Conservation (phyloP, 2,329 filamentous ascomycete genomes). For the Penicillium sp. region DNA sequence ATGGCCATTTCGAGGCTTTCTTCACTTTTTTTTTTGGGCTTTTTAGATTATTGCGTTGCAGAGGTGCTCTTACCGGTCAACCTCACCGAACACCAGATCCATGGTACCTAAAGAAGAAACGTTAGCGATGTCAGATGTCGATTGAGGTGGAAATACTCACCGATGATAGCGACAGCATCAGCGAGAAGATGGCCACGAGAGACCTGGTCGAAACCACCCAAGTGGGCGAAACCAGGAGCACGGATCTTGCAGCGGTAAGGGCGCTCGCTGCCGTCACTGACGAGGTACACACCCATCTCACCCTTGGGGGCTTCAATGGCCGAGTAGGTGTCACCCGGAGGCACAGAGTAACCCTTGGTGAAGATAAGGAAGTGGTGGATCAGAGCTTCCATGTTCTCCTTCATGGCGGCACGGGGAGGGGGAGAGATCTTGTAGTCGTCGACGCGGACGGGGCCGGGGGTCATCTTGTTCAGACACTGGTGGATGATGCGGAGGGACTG, state of each 20-base stretch:
- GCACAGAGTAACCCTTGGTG: slow-evolving; percentile 96
- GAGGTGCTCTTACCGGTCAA: slow-evolving; percentile 46
- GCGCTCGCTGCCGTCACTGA: slow-evolving; percentile 92
- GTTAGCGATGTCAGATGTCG: slow-evolving; percentile 11
- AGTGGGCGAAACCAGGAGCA: slow-evolving; percentile 91
- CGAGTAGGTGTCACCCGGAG: slow-evolving; percentile 95
- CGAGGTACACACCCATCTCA: slow-evolving; percentile 96
- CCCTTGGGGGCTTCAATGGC: slow-evolving; percentile 99
- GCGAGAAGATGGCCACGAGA: slow-evolving; percentile 88
- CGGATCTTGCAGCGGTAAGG: slow-evolving; percentile 97
- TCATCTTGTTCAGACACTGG: slow-evolving; percentile 99
- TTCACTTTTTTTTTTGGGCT: slow-evolving; percentile 18
- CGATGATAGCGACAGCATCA: slow-evolving; percentile 93
- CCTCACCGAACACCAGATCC: slow-evolving; percentile 81
- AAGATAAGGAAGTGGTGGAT: slow-evolving; percentile 99
- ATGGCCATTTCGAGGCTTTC: slow-evolving; percentile 19
- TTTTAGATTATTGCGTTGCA: slow-evolving; percentile 21
- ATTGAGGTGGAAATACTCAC: slow-evolving; percentile 36
- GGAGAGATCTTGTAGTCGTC: slow-evolving; percentile 99
- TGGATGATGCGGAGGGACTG: slow-evolving; percentile 97
- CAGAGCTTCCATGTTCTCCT: slow-evolving; percentile 99
- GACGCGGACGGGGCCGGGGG: slow-evolving; percentile 83
- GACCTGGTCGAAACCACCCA: slow-evolving; percentile 91
- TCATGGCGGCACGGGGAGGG: slow-evolving; percentile 95
- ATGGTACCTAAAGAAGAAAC: slow-evolving; percentile 53